Percentiles rank a stretch among this genome's conserved stretches.
Evolutionary conservation across 2,329 filamentous ascomycete genomes (phyloP).

Genomic region (Stagonosporopsis chrysanthemi): DNA sequence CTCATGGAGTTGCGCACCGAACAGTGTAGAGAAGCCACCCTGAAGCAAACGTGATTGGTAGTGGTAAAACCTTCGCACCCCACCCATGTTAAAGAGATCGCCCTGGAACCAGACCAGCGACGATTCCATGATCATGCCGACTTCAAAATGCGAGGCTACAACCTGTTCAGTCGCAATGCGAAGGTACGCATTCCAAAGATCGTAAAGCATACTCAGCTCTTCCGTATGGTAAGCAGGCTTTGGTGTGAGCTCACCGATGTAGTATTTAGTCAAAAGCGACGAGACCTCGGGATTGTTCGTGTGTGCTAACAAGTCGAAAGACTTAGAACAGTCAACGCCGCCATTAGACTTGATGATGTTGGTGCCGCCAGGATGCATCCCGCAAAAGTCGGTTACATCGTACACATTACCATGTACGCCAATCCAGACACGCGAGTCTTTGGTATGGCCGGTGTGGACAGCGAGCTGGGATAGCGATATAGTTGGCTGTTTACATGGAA

Average conservation of each 20-base stretch:
- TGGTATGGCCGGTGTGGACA: conserved; percentile 31
- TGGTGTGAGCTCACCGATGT: conserved; percentile 33
- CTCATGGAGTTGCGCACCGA: conserved; percentile 36
- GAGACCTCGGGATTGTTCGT: conserved; percentile 78
- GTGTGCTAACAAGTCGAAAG: conserved; percentile 91
- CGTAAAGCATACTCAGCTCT: conserved; percentile 35
- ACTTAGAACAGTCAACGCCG: conserved; percentile 86
- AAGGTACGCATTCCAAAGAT: conserved; percentile 34
- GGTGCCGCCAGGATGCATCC: conserved; percentile 82
- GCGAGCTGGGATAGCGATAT: conserved; percentile 35
- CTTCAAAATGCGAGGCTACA: conserved; percentile 33
- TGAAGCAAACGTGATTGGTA: conserved; percentile 36
- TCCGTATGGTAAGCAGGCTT: conserved; percentile 31
- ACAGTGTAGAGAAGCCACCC: conserved; percentile 32
- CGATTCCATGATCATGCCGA: conserved; percentile 34
- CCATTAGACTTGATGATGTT: conserved; percentile 86
- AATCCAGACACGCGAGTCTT: conserved; percentile 71
- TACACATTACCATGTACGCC: conserved; percentile 89
- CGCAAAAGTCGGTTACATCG: conserved; percentile 77
- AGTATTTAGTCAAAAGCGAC: conserved; percentile 46
- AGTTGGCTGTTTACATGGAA: conserved; percentile 36
- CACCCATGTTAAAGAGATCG: conserved; percentile 38
- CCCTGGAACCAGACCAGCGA: conserved; percentile 36
- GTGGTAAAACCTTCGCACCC: conserved; percentile 37
- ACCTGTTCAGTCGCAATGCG: conserved; percentile 32